A percentile compares a stretch with the other conserved stretches of the same genome.
Conservation (phyloP, 2,329 filamentous ascomycete species). For the Fusarium buharicum region DNA sequence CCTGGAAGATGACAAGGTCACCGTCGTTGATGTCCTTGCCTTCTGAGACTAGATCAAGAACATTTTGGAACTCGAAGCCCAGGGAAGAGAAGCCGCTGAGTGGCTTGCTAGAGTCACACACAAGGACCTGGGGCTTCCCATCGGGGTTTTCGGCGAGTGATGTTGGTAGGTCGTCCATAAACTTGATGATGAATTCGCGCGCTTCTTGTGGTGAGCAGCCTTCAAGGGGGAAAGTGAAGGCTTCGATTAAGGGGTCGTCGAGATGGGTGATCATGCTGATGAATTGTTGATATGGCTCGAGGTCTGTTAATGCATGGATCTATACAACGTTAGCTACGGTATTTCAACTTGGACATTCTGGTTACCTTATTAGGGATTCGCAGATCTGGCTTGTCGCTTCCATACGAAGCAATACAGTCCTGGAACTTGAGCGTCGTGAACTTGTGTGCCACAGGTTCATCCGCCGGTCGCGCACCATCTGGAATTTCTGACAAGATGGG, state of each 20-base stretch:
- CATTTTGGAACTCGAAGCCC: slow-evolving; percentile 72
- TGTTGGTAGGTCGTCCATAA: slow-evolving; percentile 73
- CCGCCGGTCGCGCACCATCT: slow-evolving; percentile 1
- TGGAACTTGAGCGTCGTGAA: slow-evolving; percentile 53
- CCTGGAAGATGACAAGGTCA: slow-evolving; percentile 84
- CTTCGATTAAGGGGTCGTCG: slow-evolving; percentile 76
- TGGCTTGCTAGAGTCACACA: slow-evolving; percentile 78
- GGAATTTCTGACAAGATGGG: slow-evolving; percentile 48
- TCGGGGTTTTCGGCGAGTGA: slow-evolving; percentile 74
- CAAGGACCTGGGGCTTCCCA: slow-evolving; percentile 82
- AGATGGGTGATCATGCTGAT: slow-evolving; percentile 79
- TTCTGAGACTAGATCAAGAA: slow-evolving; percentile 49
- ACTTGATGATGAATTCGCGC: slow-evolving; percentile 70
- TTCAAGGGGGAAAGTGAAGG: slow-evolving; percentile 72
- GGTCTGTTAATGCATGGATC: slow-evolving; percentile 72
- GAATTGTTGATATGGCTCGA: slow-evolving; percentile 68
- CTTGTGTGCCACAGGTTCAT: slow-evolving; percentile 45
- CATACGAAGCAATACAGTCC: slow-evolving; percentile 77
- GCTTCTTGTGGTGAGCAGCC: slow-evolving; percentile 63
- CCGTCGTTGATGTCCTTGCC: slow-evolving; percentile 65
- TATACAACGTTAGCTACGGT: slow-evolving; percentile 44
- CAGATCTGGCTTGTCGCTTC: slow-evolving; percentile 92
- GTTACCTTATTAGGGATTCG: slow-evolving; percentile 75
- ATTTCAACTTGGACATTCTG: fast-evolving
- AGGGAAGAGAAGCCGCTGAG: slow-evolving; percentile 80